These are phyloP conservation scores for Dictyostelium discoideum DNA, from an alignment of 78 protist species.

Conservation along the genomic window DNA sequence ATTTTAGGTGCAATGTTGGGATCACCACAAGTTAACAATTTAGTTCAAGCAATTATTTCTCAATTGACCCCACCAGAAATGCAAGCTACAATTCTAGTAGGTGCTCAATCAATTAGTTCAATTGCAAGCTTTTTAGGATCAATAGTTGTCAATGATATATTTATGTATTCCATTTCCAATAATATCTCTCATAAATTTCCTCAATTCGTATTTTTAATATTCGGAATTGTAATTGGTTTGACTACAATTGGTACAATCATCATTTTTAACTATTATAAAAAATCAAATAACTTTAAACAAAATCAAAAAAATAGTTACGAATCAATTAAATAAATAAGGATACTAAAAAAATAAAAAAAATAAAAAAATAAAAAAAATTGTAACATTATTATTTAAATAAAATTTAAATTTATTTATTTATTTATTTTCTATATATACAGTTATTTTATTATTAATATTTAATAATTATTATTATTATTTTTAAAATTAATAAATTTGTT, in stretches of 20 bases:
- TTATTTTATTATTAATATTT: too few relatives aligned
- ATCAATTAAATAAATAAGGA: too few relatives aligned
- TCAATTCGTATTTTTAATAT: not conserved
- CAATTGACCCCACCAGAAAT: conserved; percentile 2
- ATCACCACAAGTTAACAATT: not conserved
- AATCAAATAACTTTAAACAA: not conserved
- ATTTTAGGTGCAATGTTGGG: not conserved
- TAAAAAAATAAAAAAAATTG: too few relatives aligned
- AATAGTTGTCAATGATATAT: not conserved
- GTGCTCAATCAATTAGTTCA: not conserved
- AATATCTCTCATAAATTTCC: not conserved
- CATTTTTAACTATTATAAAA: not conserved
- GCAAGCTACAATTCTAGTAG: conserved; percentile 13
- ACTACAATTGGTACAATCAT: not conserved
- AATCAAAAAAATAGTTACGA: not conserved
- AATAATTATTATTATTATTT: too few relatives aligned
- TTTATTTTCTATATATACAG: too few relatives aligned
- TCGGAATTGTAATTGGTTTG: not conserved
- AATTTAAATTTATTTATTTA: too few relatives aligned
- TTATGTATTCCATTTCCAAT: conserved; percentile 6
- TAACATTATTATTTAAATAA: too few relatives aligned
- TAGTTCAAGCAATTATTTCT: conserved; percentile 23
- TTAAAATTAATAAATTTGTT: not conserved
- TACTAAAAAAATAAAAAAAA: too few relatives aligned
- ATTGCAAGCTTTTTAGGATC: not conserved